Evolutionary conservation across 768 basidiomycete genomes (phyloP).

Genomic region (Lentinula raphanica): DNA sequence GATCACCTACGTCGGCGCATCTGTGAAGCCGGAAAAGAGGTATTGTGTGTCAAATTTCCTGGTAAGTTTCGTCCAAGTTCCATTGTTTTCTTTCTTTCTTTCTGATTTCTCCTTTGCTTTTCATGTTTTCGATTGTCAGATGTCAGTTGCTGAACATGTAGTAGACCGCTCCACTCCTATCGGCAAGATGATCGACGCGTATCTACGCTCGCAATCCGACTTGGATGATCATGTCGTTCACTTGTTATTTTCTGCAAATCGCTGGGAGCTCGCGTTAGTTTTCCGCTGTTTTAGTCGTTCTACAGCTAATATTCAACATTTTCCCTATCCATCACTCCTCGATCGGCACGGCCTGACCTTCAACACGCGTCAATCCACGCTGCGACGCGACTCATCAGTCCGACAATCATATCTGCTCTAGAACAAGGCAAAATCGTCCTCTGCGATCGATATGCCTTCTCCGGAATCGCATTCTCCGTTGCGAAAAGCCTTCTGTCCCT

Average conservation of each 20-base stretch:
- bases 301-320: not conserved
- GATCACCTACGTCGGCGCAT: conserved; percentile 53
- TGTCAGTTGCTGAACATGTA: not conserved
- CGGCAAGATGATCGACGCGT: conserved; percentile 90
- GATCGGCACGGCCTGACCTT: not conserved
- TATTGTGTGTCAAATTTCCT: conserved; percentile 79
- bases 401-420: conserved; percentile 30
- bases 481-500: conserved; percentile 65
- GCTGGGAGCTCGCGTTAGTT: conserved; percentile 88
- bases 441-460: conserved; percentile 95
- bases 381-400: not conserved
- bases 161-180: conserved; percentile 87
- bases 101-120: not conserved
- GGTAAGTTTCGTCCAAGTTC: conserved; percentile 42
- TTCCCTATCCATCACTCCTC: not conserved
- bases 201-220: conserved; percentile 77
- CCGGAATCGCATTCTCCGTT: conserved; percentile 85
- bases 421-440: conserved; percentile 65
- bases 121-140: not conserved
- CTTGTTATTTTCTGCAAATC: conserved; percentile 92
- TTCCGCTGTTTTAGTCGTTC: conserved; percentile 7
- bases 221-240: conserved; percentile 91
- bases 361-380: not conserved
- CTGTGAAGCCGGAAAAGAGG: conserved; percentile 36
- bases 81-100: not conserved